These are phyloP conservation scores for Haberlea rhodopensis DNA, from an alignment of 257 asterid genomes.

Conservation along the genomic window DNA sequence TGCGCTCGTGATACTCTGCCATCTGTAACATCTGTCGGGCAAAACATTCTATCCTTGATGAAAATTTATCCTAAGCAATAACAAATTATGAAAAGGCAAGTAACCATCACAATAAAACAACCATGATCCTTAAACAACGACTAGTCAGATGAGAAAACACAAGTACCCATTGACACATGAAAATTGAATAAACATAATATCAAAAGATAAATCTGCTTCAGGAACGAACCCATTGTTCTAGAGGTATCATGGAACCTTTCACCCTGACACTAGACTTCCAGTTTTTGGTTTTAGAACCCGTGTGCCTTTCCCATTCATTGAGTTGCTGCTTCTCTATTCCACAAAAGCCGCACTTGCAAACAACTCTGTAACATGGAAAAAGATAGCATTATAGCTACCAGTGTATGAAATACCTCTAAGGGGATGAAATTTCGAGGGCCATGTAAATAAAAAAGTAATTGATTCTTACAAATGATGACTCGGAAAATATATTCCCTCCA, in stretches of 20 bases:
- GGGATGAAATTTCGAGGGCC: slow-evolving; percentile 7
- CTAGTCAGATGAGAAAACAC: slow-evolving; percentile 1
- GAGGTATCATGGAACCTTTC: slow-evolving; percentile 77
- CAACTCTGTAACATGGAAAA: slow-evolving; percentile 60
- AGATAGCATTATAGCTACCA: slow-evolving; percentile 22
- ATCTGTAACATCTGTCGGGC: slow-evolving; percentile 77
- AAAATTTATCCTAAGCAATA: slow-evolving; percentile 1
- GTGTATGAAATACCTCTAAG: slow-evolving; percentile 16
- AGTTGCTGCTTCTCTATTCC: slow-evolving; percentile 88
- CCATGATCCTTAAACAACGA: slow-evolving; percentile 20
- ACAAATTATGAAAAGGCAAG: neutral
- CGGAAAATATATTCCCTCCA: slow-evolving; percentile 91
- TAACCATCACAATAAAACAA: slow-evolving; percentile 12
- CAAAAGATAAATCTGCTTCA: slow-evolving; percentile 26
- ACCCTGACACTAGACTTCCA: slow-evolving; percentile 94
- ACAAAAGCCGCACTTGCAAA: slow-evolving; percentile 95
- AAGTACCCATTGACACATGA: slow-evolving; percentile 11
- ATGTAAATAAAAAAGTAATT: slow-evolving; percentile 23
- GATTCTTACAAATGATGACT: slow-evolving; percentile 86
- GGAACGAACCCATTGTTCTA: slow-evolving; percentile 92
- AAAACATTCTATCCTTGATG: slow-evolving; percentile 15
- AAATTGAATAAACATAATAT: slow-evolving; percentile 14
- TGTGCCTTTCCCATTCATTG: slow-evolving; percentile 95
- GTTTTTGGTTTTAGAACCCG: slow-evolving; percentile 76
- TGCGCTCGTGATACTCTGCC: slow-evolving; percentile 79